Evolutionary conservation across 805 yeast species (phyloP), one percentile per base, ranked within the genome.

Genomic region (Candida vaughaniae): DNA sequence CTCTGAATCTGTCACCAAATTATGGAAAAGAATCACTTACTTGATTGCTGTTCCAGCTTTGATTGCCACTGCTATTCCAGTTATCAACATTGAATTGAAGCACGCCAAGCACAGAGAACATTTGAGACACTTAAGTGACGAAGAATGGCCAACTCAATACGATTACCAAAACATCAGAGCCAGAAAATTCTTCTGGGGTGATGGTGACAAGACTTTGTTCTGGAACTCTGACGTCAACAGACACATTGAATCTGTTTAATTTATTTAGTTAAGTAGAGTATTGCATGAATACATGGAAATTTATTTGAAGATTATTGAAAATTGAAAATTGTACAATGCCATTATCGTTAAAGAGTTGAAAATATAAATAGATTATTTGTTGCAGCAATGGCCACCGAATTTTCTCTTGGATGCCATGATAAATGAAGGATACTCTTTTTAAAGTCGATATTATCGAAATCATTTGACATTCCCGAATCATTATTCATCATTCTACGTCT

Each of bases 401-500:
- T 88, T 66, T 95, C 99, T 50, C 72, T 74, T 46, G 99, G 99
- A 71, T 93, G 99, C 99, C 99, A 93, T 60, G 97, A 88, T 63
- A 89, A 73, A 66, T 93, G 98, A 62, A 91, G 73, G 43, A 93
- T 90, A 62, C 87, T 83, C 73, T 90, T 91, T 64, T 90, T 88
- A 71, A 90, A 93, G 65, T 95, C 98, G 48, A 90, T 85, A 48
- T 80, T 76, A 55, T 82, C 89, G 53, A 80, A 73, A 56, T 83
- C 91, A 55, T 81, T 79, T 36, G 77, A 73, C 57, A 84, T 74
- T 45, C 78, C 62, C 29, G 60, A 60, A 31, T 58, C 62, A 16
- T 74, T 72, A 44, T 69, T 69, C 64, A 73, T 66, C 75, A 74
- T 56, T 56, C 77, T 49, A 60, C 75, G 51, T 64, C 77, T 58